phyloP scores from a whole-genome alignment of 352 stramenopile genomes.

The Pythium plurisporium region DNA sequence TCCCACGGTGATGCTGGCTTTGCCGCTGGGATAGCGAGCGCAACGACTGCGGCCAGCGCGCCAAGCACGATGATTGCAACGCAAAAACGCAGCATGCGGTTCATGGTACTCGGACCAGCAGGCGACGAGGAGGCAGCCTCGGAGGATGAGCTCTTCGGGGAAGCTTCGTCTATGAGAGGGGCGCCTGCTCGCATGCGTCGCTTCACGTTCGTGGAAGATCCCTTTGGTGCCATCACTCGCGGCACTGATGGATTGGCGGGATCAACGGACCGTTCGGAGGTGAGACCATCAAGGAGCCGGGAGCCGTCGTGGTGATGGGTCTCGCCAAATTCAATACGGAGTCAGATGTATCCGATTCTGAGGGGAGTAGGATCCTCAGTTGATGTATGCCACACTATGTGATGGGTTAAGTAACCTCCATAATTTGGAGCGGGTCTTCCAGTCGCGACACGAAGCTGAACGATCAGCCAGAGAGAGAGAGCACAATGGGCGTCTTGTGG shows the following conservation, averaged over 20 bases:
- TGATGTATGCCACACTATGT: neutral
- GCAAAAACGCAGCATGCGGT: conserved; percentile 9
- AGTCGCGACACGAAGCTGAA: conserved; percentile 13
- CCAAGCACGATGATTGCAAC: conserved; percentile 6
- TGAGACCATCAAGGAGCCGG: neutral
- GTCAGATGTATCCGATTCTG: too few relatives aligned
- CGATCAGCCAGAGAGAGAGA: neutral
- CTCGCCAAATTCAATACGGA: too few relatives aligned
- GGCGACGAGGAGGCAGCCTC: too few relatives aligned
- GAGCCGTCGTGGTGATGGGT: too few relatives aligned
- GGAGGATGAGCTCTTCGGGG: neutral
- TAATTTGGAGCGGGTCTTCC: neutral
- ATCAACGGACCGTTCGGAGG: too few relatives aligned
- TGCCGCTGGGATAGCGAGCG: conserved; percentile 7
- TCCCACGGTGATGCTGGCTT: conserved; percentile 1
- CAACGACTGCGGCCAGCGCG: neutral
- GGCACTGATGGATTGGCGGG: neutral
- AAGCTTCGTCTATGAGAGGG: neutral
- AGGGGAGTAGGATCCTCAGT: neutral
- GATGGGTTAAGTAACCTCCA: too few relatives aligned
- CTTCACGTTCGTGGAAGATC: conserved; percentile 4
- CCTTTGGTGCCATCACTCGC: neutral
- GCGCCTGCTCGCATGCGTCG: neutral
- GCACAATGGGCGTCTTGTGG: conserved; percentile 78
- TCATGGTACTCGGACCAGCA: too few relatives aligned